Base-by-base conservation (phyloP, 1,284 basidiomycete species). In the Pyrrhoderma noxium region DNA sequence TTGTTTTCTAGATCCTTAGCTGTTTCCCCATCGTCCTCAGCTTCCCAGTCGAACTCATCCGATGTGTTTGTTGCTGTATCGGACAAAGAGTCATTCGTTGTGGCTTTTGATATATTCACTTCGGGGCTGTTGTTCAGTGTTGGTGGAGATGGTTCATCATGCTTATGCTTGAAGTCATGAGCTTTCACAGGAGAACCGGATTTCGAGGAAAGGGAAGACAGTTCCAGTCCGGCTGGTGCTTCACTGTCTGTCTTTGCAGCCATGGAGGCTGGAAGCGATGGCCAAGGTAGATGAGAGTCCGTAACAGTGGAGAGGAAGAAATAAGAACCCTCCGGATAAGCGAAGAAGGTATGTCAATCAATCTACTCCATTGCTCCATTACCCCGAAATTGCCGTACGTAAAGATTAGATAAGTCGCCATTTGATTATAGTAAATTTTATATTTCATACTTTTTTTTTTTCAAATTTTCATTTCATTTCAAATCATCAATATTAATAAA, bases 1-100 rank as follows among this genome's bases (percentile, higher is more conserved):
- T 57, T 46, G 49, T 59, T 59, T 56, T 55, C 57, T 8, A 51
- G 27, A 19, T 55, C 57, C 53, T 56, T 56, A 52, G 21, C 51
- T 54, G 35, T 49, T 52, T 23, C 66, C 4, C 73, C 73, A 45
- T 80, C 77, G 52, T 84, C 70, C 47, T 69, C 70, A 22, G 62
- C 74, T 50, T 85, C 80, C 85, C 84, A 86, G 67, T 86, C 74
- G 59, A 88, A 86, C 60, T 86, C 80, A 59, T 85, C 84, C 13
- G 76, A 79, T 1, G 77, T 72, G 60, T 79, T 76, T 9, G 82
- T 83, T 31, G 68, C 75, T 4, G 78, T 74, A n/a, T 81, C 79
- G 3, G 77, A 73, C 49, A 61, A 57, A 8, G 56, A 57, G 44
- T 55, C 53, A 19, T 50, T 43, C 16, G 36, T 22, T 14, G 21